Evolutionary conservation across 1,139 yeast species (phyloP).

Genomic region (Meyerozyma athensensis): DNA sequence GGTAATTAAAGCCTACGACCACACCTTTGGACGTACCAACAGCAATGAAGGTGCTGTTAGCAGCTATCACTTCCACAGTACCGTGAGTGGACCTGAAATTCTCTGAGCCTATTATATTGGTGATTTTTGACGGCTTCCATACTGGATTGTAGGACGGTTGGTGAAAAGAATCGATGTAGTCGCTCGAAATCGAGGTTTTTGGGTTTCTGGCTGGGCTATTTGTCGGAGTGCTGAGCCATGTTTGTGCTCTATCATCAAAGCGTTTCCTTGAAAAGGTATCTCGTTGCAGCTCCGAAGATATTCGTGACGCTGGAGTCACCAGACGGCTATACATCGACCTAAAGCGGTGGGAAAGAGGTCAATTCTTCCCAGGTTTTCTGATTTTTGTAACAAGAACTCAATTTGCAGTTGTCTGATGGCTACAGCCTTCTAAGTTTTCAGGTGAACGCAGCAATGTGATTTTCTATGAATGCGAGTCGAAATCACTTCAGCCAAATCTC

Average conservation of each 20-base stretch:
- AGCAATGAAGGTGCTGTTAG: slow-evolving; percentile 47
- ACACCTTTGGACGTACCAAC: slow-evolving; percentile 62
- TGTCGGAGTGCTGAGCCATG: slow-evolving; percentile 21
- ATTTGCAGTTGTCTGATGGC: no score
- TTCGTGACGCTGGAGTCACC: neutral
- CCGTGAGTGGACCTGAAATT: slow-evolving; percentile 41
- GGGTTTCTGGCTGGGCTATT: slow-evolving; percentile 2
- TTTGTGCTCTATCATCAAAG: slow-evolving; percentile 39
- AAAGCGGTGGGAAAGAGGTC: no score
- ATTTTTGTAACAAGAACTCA: neutral
- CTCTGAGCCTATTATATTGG: slow-evolving; percentile 15
- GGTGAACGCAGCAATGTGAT: neutral
- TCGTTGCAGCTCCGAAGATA: neutral
- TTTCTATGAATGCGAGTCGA: neutral
- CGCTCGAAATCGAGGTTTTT: slow-evolving; percentile 6
- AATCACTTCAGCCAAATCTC: no score
- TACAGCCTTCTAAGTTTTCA: no score
- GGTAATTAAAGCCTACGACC: slow-evolving; percentile 59
- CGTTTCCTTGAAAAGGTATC: slow-evolving; percentile 13
- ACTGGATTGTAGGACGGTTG: slow-evolving; percentile 22
- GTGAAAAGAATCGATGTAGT: slow-evolving; percentile 1
- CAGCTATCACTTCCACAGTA: slow-evolving; percentile 39
- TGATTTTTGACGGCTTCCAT: slow-evolving; percentile 17
- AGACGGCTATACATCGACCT: neutral
- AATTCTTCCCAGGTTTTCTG: no score